Evolutionary conservation across 768 basidiomycete species (phyloP), one percentile per base, ranked within the genome.

Genomic region (Lentinula raphanica): DNA sequence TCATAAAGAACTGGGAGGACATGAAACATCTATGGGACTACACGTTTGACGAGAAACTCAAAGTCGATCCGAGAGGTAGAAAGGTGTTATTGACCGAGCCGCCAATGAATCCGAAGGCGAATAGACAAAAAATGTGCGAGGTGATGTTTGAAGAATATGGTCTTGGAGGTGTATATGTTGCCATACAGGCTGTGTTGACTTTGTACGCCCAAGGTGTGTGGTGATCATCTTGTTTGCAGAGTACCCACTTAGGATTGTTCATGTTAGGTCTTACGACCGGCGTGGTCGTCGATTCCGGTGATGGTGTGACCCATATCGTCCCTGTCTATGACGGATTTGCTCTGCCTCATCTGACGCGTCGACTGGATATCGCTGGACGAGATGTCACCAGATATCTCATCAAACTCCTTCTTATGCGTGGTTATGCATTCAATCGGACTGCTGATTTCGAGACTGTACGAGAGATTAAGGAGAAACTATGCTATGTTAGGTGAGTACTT

Each of bases 101-200:
- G 15, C 97, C 97, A 28, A 98, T 98, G 97, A 98, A 99, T 73
- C 97, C 97, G 3, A 92, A 87, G 68, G 87, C 74, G 62, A 98
- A 99, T 73, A 74, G 97, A 66, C 87, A 94, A 72, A 78, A 82
- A 70, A 98, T 99, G 94, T 89, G 87, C 58, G 89, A 98, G 72
- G 92, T 98, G 67, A 99, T 99, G 97, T 98, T 99, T 69, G 97
- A 99, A 76, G 91, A 96, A 62, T 99, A 98, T 71, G 94, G 92
- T 2, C 98, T 98, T 66, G 86, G 86, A 17, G 92, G 93, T 0
- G 93, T 98, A 58, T 98, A 98, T 72, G 88, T 99, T 2, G 97
- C 97, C 19, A 98, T 99, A 60, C 97, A 99, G 76, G 97, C 97
- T 3, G 97, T 99, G 50, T 76, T 99, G 72, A 99, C 97, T 3